phyloP scores from a whole-genome alignment of 108 stramenopile species.

The Cyclotella baltica region DNA sequence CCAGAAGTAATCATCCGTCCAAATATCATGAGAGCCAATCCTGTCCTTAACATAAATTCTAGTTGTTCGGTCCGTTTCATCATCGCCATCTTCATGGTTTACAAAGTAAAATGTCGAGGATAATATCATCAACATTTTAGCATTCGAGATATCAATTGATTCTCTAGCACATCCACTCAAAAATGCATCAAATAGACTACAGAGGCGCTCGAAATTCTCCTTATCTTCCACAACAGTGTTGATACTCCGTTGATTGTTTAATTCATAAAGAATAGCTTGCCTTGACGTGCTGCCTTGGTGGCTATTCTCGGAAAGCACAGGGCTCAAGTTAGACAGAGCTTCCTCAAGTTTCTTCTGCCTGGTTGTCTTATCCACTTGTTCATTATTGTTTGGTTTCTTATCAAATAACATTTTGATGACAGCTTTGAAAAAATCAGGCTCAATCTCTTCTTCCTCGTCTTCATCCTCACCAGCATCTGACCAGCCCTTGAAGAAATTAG shows the following conservation, averaged over 20 bases:
- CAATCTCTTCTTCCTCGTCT: conserved; percentile 25
- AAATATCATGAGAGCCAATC: conserved; percentile 64
- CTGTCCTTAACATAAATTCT: conserved; percentile 58
- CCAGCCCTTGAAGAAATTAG: conserved; percentile 45
- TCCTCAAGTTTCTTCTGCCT: conserved; percentile 44
- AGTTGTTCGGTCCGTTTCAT: conserved; percentile 20
- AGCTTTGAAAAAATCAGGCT: conserved; percentile 42
- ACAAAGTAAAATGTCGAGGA: conserved; percentile 67
- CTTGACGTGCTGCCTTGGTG: conserved; percentile 44
- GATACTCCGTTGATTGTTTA: conserved; percentile 70
- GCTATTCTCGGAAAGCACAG: conserved; percentile 50
- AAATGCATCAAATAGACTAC: conserved; percentile 65
- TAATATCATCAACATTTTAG: conserved; percentile 82
- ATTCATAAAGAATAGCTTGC: conserved; percentile 65
- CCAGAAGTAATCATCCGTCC: conserved; percentile 72
- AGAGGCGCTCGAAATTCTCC: conserved; percentile 65
- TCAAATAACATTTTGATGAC: conserved; percentile 38
- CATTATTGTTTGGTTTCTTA: background rate
- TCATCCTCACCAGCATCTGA: conserved; percentile 35
- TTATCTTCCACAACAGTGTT: conserved; percentile 47
- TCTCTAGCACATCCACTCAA: conserved; percentile 68
- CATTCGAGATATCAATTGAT: conserved; percentile 62
- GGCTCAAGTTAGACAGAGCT: conserved; percentile 38
- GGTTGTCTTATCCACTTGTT: background rate
- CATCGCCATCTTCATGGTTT: conserved; percentile 24